Percentiles rank a stretch among this genome's conserved stretches.
phyloP scores from a whole-genome alignment of 2,329 filamentous ascomycete genomes.

The Cordyceps javanica region DNA sequence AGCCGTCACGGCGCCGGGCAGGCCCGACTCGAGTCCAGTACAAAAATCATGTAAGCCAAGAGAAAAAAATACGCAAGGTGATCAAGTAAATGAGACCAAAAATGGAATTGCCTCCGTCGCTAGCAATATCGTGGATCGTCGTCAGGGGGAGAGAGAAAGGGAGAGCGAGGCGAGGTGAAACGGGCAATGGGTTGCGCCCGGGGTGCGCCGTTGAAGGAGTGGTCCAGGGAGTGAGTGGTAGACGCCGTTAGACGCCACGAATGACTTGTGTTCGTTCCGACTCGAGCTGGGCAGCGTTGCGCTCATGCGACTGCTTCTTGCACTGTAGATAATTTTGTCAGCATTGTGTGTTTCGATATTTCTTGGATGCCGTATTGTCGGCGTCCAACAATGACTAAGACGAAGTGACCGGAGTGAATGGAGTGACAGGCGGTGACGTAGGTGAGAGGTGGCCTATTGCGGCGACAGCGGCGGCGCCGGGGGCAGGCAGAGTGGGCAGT shows the following conservation, averaged over 20 bases:
- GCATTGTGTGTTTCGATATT: not conserved
- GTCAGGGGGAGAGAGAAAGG: not conserved
- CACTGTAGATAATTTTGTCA: conserved; percentile 46
- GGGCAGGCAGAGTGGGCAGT: conserved; percentile 1
- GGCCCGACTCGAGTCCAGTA: not conserved
- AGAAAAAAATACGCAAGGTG: not conserved
- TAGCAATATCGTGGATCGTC: conserved; percentile 11
- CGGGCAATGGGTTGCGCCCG: no score
- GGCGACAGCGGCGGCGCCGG: not conserved
- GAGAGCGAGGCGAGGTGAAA: not conserved
- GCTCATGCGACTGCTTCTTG: conserved; percentile 94
- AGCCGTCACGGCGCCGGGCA: not conserved
- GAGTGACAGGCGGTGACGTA: conserved; percentile 13
- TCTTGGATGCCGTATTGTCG: no score
- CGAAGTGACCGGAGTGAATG: not conserved
- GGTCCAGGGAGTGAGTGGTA: not conserved
- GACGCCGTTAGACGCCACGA: conserved; percentile 65
- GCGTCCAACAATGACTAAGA: no score
- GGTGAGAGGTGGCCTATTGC: not conserved
- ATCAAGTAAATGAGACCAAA: conserved; percentile 1
- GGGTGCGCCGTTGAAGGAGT: not conserved
- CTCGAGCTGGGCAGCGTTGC: conserved; percentile 88
- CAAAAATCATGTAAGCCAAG: conserved; percentile 7
- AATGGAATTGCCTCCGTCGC: conserved; percentile 2
- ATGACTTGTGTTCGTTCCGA: conserved; percentile 90